Conservation (phyloP, 495 filamentous ascomycete species). For the Trichoderma virens region DNA sequence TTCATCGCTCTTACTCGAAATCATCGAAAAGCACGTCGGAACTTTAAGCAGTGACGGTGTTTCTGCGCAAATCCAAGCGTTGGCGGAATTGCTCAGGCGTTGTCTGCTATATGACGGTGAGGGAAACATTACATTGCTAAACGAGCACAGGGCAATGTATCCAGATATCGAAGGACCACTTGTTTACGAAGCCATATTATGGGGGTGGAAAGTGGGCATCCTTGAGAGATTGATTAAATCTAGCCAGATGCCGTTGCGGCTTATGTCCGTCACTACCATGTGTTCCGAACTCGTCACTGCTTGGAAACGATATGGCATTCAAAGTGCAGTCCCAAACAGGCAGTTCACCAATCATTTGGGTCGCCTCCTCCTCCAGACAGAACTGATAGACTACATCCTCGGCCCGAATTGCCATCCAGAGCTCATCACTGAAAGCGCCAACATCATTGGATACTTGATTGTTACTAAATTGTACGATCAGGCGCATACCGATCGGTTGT, state of each 20-base stretch:
- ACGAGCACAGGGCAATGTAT: conserved; percentile 23
- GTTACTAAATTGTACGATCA: conserved; percentile 67
- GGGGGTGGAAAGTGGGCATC: conserved; percentile 63
- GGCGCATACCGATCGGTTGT: conserved; percentile 71
- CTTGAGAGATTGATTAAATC: conserved; percentile 66
- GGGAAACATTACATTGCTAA: conserved; percentile 24
- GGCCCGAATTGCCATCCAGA: conserved; percentile 89
- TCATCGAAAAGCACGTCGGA: conserved; percentile 43
- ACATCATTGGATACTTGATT: conserved; percentile 83
- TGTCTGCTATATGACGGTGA: conserved; percentile 32
- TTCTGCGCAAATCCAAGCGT: conserved; percentile 23
- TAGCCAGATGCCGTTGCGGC: conserved; percentile 83
- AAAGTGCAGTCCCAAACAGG: conserved; percentile 30
- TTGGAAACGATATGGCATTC: conserved; percentile 42
- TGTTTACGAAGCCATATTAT: conserved; percentile 40
- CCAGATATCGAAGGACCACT: conserved; percentile 22
- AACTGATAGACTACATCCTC: conserved; percentile 76
- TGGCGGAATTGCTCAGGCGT: conserved; percentile 33
- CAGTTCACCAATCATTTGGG: conserved; percentile 58
- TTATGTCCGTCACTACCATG: conserved; percentile 63
- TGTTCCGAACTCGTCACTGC: conserved; percentile 59
- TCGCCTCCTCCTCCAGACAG: conserved; percentile 53
- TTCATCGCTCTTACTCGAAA: conserved; percentile 29
- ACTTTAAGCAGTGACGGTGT: conserved; percentile 37
- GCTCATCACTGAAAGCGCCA: conserved; percentile 70